These are phyloP conservation scores for Apiospora pterosperma DNA, from an alignment of 2,329 filamentous ascomycete species.

Conservation along the genomic window DNA sequence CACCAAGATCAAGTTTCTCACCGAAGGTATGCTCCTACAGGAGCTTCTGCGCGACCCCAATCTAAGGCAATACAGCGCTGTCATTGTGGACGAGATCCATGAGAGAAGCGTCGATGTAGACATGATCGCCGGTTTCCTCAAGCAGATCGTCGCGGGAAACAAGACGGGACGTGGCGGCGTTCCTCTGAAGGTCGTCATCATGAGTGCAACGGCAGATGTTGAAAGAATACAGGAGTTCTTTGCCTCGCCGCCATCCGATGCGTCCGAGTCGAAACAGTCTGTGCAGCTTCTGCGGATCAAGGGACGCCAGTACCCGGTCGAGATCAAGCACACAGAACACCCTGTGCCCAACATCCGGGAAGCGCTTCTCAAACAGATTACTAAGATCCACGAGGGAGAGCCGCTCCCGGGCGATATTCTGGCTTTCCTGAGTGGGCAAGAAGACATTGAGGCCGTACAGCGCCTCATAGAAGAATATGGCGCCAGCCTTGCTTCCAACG, in stretches of 20 bases:
- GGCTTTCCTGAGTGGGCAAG: constrained; percentile 88
- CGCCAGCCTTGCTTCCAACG: constrained; percentile 64
- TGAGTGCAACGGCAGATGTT: constrained; percentile 95
- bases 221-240: constrained; percentile 78
- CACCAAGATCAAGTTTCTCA: constrained; percentile 90
- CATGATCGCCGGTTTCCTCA: constrained; percentile 82
- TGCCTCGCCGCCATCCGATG: constrained; percentile 14
- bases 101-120: constrained; percentile 95
- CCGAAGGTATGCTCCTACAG: constrained; percentile 93
- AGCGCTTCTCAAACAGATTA: constrained; percentile 74
- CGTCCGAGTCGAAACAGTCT: constrained; percentile 6
- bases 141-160: constrained; percentile 65
- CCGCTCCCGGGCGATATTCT: constrained; percentile 92
- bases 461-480: constrained; percentile 79
- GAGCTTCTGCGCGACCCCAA: constrained; percentile 85
- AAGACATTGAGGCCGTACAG: constrained; percentile 83
- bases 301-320: constrained; percentile 84
- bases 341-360: constrained; percentile 82
- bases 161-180: constrained; percentile 65
- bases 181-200: constrained; percentile 84
- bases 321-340: constrained; percentile 68
- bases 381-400: constrained; percentile 83
- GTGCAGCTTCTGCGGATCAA: constrained; percentile 63
- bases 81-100: constrained; percentile 95
- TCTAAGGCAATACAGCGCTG: constrained; percentile 79